Conservation (phyloP, 116 monocot species). For the Papilionanthe hybrid region DNA sequence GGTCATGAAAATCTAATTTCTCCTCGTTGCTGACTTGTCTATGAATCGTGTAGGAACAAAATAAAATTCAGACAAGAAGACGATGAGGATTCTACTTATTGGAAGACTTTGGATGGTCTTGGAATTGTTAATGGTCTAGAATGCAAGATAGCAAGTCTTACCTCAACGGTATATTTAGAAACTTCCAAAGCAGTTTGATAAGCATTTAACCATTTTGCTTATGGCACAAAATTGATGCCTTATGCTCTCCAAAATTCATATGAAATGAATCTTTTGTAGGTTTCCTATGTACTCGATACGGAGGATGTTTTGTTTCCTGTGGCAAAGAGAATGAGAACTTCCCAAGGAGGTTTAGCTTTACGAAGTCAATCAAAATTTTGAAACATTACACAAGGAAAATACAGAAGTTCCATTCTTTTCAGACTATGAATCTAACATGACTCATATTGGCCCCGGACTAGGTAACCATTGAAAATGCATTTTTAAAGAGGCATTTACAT, state of each 20-base stretch:
- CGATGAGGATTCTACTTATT: slow-evolving; percentile 1
- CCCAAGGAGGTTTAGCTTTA: slow-evolving; percentile 14
- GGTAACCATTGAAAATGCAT: slow-evolving; percentile 16
- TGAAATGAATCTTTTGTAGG: slow-evolving; percentile 21
- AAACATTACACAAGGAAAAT: slow-evolving; percentile 17
- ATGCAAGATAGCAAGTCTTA: slow-evolving; percentile 68
- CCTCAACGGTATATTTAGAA: slow-evolving; percentile 49
- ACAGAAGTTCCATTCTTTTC: slow-evolving; percentile 35
- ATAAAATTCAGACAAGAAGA: slow-evolving; percentile 41
- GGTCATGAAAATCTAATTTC: not conserved
- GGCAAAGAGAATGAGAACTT: slow-evolving; percentile 36
- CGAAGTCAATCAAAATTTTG: slow-evolving; percentile 5
- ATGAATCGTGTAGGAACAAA: slow-evolving; percentile 50
- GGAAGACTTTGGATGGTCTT: slow-evolving; percentile 26
- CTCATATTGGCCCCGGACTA: not conserved
- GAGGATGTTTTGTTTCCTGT: slow-evolving; percentile 64
- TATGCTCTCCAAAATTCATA: no score
- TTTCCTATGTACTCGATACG: slow-evolving; percentile 78
- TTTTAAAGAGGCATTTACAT: no score
- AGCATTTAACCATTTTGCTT: not conserved
- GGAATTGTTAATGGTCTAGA: slow-evolving; percentile 71
- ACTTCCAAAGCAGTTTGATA: not conserved
- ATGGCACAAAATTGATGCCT: no score
- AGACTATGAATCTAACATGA: slow-evolving; percentile 22
- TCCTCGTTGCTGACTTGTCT: not conserved